Conservation (phyloP, 805 yeast genomes). For the Saccharomycopsis malanga region DNA sequence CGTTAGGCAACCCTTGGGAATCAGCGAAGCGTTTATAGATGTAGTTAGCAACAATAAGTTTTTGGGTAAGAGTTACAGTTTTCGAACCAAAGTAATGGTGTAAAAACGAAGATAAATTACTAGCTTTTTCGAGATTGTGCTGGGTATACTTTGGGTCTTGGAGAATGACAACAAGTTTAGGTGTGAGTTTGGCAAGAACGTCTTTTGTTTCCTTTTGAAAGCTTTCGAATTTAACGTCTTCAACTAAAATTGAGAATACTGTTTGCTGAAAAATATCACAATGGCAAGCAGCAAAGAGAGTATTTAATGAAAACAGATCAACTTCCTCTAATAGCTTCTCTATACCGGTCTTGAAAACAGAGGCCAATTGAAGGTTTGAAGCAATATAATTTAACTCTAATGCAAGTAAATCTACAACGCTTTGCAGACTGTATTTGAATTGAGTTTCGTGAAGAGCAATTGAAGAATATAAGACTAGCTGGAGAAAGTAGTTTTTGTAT, state of each 20-base stretch:
- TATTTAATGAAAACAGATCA: neutral
- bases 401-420: conserved; percentile 21
- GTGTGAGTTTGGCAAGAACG: neutral
- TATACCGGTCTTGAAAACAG: conserved; percentile 24
- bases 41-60: conserved; percentile 6
- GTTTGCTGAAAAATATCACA: conserved; percentile 25
- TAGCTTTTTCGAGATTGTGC: conserved; percentile 8
- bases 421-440: neutral
- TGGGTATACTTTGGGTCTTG: neutral
- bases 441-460: conserved; percentile 1
- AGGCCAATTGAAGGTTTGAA: conserved; percentile 20
- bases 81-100: conserved; percentile 4
- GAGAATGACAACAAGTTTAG: conserved; percentile 3
- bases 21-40: neutral
- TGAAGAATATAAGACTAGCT: conserved; percentile 23
- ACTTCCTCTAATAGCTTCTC: conserved; percentile 20
- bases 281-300: conserved; percentile 28
- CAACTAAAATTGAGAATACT: conserved; percentile 22
- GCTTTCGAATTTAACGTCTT: conserved; percentile 6
- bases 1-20: conserved; percentile 20
- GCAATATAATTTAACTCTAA: conserved; percentile 26
- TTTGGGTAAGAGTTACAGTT: conserved; percentile 11
- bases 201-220: conserved; percentile 15
- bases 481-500: conserved; percentile 30
- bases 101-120: conserved; percentile 13